Evolutionary conservation across 345 rosid genomes (phyloP), one percentile per base, ranked within the genome.

Genomic region (Melastoma malabathricum): DNA sequence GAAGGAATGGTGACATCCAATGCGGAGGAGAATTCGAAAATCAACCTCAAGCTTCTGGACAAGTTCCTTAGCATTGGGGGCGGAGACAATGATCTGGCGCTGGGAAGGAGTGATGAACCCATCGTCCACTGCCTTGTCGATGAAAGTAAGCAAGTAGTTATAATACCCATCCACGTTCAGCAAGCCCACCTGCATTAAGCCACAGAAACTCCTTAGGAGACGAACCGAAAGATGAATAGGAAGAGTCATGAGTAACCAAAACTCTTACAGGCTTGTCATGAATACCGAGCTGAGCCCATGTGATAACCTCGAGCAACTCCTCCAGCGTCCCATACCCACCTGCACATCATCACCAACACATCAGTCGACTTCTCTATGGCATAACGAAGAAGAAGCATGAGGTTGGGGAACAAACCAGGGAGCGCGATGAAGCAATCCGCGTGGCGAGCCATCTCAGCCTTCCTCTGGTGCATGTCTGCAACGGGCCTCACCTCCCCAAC

Each of bases 31-130:
- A 34, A 22, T 22, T 22, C 4, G 10, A 12, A 5, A 34, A 34
- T 5, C 41, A 5, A 78, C 89, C 78, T 82, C 89, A 2, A 82
- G 89, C 47, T 78, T 76, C 27, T 74, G 74, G 19, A 78, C 69
- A 18, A 82, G 77, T 16, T 75, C 80, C 29, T 31, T 57, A 7
- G 81, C 77, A 56, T 60, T 72, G 2, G 84, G 65, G 15, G 89
- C 89, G 18, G 77, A 76, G 62, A 82, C 81, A 52, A 82, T 49
- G 52, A 82, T 82, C 65, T 25, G 59, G 19, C 89, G 77, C 55
- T 81, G 78, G 18, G 82, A 67, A 23, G 83, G 80, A 50, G 64
- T 62, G 47, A 75, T 75, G 59, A 75, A 75, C 53, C 76, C 80
- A 49, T 75, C 76, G 20, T 71, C 80, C 39, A 75, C 74, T 2